Evolutionary conservation across 2,329 filamentous ascomycete species (phyloP).

Genomic region (Aspergillus ibericus): DNA sequence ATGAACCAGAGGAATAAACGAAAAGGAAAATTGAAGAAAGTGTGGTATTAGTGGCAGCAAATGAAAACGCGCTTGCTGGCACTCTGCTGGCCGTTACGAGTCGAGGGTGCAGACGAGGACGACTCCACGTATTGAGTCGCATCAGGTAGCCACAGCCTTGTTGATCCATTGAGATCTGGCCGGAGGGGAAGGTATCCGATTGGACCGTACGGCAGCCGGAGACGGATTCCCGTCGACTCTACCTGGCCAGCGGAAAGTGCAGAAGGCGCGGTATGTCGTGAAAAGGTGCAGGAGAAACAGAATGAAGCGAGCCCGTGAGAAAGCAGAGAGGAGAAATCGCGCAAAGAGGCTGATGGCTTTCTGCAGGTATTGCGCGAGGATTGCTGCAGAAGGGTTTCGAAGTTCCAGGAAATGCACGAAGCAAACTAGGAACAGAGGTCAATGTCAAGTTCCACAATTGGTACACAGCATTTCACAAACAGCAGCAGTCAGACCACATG

Average conservation of each 20-base stretch:
- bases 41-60: neutral
- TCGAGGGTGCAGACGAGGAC: neutral
- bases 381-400: constrained; percentile 5
- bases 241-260: neutral
- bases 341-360: neutral
- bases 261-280: neutral
- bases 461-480: constrained; percentile 1
- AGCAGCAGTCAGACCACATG: neutral
- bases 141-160: neutral
- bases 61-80: neutral
- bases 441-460: neutral
- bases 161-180: constrained; percentile 1
- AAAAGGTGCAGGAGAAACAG: neutral
- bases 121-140: neutral
- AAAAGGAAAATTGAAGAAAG: neutral
- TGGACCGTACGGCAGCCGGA: neutral
- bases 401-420: constrained; percentile 2
- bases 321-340: neutral
- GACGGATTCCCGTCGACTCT: neutral
- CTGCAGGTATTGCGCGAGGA: constrained; percentile 13
- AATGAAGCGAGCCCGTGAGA: neutral
- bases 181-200: neutral
- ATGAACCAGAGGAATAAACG: neutral
- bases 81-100: neutral
- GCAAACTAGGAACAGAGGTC: neutral